Evolutionary conservation across 768 basidiomycete species (phyloP).

Genomic region (Tylopilus subfusipes): DNA sequence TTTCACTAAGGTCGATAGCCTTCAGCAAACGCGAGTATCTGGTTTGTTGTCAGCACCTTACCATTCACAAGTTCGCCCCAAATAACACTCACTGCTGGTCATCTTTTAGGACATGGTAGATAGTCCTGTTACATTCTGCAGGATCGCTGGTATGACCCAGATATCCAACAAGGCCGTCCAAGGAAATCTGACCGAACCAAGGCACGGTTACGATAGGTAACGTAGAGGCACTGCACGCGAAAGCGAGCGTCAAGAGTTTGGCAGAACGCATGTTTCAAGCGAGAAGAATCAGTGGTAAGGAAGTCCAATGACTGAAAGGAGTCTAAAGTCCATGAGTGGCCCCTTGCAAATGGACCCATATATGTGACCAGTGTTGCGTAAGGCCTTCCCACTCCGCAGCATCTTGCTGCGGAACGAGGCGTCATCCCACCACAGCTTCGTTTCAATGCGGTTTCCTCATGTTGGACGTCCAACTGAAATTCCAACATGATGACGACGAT

Average conservation of each 20-base stretch:
- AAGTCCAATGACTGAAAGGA: not conserved
- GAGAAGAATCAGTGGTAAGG: not conserved
- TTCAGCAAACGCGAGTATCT: slow-evolving; percentile 15
- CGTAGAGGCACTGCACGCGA: slow-evolving; percentile 13
- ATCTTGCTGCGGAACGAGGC: slow-evolving; percentile 1
- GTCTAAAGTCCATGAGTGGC: not conserved
- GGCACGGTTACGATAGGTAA: slow-evolving; percentile 17
- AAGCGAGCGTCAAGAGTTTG: slow-evolving; percentile 7
- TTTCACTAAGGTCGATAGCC: slow-evolving; percentile 14
- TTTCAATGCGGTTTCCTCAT: not conserved
- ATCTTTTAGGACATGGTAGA: slow-evolving; percentile 13
- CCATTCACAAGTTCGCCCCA: not conserved
- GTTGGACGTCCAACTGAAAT: not conserved
- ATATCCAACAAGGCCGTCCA: slow-evolving; percentile 9
- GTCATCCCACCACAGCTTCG: not conserved
- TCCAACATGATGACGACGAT: not conserved
- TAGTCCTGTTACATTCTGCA: slow-evolving; percentile 2
- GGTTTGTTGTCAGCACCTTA: not conserved
- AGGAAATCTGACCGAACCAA: slow-evolving; percentile 24
- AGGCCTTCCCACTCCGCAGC: slow-evolving; percentile 5
- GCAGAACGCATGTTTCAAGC: slow-evolving; percentile 14
- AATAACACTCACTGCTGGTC: slow-evolving; percentile 6
- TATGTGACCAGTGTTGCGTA: not conserved
- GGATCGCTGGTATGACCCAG: slow-evolving; percentile 1
- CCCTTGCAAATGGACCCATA: not conserved